Percentiles rank a stretch among this genome's conserved stretches.
These are phyloP conservation scores for Skeletonema potamos DNA, from an alignment of 108 stramenopile species.

Conservation along the genomic window DNA sequence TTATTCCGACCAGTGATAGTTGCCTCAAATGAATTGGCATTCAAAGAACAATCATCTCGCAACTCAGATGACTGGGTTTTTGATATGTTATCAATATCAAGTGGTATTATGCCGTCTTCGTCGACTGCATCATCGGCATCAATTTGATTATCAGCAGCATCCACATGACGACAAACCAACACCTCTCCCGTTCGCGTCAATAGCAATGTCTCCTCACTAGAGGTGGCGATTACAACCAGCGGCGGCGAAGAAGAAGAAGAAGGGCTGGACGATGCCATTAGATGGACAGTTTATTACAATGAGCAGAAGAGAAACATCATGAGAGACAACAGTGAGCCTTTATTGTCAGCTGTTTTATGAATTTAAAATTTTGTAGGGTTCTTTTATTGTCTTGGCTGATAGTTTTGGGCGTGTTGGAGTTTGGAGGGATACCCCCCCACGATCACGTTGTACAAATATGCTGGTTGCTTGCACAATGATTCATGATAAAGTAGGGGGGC, in stretches of 20 bases:
- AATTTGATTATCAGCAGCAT: not conserved
- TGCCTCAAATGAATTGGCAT: not conserved
- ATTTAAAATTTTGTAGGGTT: no score
- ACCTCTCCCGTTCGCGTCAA: conserved; percentile 2
- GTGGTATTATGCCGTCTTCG: not conserved
- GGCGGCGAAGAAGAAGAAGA: not conserved
- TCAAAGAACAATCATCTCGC: not conserved
- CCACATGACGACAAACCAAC: conserved; percentile 4
- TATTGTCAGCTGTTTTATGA: no score
- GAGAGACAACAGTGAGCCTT: no score
- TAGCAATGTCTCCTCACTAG: not conserved
- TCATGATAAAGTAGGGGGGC: not conserved
- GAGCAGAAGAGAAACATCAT: no score
- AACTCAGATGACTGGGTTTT: not conserved
- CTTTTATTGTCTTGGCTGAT: no score
- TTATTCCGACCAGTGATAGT: not conserved
- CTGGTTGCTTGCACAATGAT: no score
- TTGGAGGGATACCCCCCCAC: no score
- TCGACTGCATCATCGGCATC: not conserved
- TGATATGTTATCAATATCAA: not conserved
- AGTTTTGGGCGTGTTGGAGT: no score
- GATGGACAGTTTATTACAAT: not conserved
- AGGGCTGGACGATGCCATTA: not conserved
- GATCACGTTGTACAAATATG: no score
- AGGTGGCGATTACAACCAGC: conserved; percentile 9